Conservation (phyloP, 148 eudicot genomes). For the Fagopyrum tataricum region DNA sequence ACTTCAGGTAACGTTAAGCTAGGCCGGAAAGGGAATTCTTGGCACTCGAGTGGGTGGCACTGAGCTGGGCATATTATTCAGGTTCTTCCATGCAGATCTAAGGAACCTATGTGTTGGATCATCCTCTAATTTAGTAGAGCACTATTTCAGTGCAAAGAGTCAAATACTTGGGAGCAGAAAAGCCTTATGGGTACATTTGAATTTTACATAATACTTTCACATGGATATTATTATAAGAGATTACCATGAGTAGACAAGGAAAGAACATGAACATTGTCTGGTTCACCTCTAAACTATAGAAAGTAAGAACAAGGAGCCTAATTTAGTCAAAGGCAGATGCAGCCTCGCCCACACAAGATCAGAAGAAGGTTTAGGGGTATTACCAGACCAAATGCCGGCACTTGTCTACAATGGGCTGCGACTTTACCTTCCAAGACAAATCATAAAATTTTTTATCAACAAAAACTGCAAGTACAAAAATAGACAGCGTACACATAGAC, state of each 20-base stretch:
- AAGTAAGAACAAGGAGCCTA: not conserved
- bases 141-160: not conserved
- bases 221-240: not conserved
- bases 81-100: not conserved
- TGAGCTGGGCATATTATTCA: not conserved
- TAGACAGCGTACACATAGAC: not conserved
- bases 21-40: no score
- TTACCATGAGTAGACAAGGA: not conserved
- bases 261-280: not conserved
- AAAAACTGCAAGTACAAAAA: not conserved
- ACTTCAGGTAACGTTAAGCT: no score
- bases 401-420: slow-evolving; percentile 68
- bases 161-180: not conserved
- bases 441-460: not conserved
- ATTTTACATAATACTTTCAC: not conserved
- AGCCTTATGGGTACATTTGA: not conserved
- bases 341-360: not conserved
- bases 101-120: not conserved
- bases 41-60: not conserved
- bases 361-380: slow-evolving; percentile 10
- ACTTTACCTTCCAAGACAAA: slow-evolving; percentile 42
- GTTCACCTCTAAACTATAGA: slow-evolving; percentile 7
- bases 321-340: not conserved
- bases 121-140: not conserved
- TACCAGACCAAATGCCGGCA: slow-evolving; percentile 75